Base-by-base conservation (phyloP, 2,329 filamentous ascomycete species). In the Colletotrichum limetticola region DNA sequence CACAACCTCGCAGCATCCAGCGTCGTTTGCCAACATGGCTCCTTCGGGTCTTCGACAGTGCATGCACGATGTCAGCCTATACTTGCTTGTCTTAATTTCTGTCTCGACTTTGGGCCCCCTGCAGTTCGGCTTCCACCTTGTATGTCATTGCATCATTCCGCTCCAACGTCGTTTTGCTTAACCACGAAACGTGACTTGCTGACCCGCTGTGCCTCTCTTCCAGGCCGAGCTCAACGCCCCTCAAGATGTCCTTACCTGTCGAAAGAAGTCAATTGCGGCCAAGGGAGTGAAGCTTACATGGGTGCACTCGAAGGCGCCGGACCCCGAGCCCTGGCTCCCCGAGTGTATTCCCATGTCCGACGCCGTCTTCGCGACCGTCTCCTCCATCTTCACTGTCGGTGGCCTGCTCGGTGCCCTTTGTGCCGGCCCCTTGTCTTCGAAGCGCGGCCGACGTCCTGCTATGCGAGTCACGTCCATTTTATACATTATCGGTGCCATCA, bases 161-260 rank as follows among this genome's bases (percentile, higher is more conserved):
- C 4, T 30, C 16, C 53, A 37, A 30, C 19, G 32, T 19, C n/a
- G 26, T 35, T 74, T 30, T 49, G 53, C 52, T 58, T 28, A 42
- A 56, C 65, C 30, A 4, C 22, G 2, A n/a, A 1, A 1, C 26
- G 24, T 26, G 64, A 19, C 28, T 14, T 30, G 52, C 66, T 68
- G 53, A 64, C 68, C 58, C 42, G 32, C 57, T 28, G 16, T 53
- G 16, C 35, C 26, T 53, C 35, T 60, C 26, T 12, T 37, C 22
- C 78, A 96, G 95, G 94, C 95, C 77, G 97, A 98, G 82, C 90
- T 99, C 75, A 99, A 99, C 82, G 95, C 96, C 9, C 97, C 97
- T 9, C 93, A 98, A 88, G 93, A 95, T 86, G 94, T 97, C 78
- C 93, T 99, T 78, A 97, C 94, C 70, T 98, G 97, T 85, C 91